Evolutionary conservation across 116 monocot species (phyloP).

Genomic region (Thalassia testudinum): DNA sequence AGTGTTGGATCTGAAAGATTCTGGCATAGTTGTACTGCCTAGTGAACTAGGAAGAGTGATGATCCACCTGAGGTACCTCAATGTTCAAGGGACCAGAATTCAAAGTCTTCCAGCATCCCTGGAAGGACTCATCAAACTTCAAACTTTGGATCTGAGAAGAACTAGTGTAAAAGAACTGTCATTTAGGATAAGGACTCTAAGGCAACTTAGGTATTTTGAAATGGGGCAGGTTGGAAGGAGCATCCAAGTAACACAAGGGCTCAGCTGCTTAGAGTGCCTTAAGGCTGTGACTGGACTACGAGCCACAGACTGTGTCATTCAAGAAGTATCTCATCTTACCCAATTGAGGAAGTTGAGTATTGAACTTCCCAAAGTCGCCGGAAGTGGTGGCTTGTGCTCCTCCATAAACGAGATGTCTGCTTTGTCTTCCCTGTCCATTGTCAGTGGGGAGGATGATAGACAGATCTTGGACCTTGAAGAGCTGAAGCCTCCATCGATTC

Average conservation of each 20-base stretch:
- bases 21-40: neutral
- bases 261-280: neutral
- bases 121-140: neutral
- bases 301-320: neutral
- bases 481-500: conserved; percentile 2
- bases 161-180: conserved; percentile 6
- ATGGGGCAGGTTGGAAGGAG: conserved; percentile 4
- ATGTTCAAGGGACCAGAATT: neutral
- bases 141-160: conserved; percentile 2
- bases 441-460: conserved; percentile 1
- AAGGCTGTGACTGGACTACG: conserved; percentile 9
- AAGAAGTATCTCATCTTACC: conserved; percentile 2
- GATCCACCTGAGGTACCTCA: conserved; percentile 11
- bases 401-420: conserved; percentile 3
- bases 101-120: conserved; percentile 1
- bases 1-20: conserved; percentile 9
- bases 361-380: neutral
- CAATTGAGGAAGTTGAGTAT: conserved; percentile 8
- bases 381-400: neutral
- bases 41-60: neutral
- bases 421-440: conserved; percentile 3
- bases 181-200: conserved; percentile 1
- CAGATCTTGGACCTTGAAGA: neutral
- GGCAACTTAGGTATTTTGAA: conserved; percentile 13
- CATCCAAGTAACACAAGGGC: conserved; percentile 1